A percentile compares a stretch with the other conserved stretches of the same genome.
Evolutionary conservation across 2,329 filamentous ascomycete species (phyloP).

Genomic region (Orbilia quercus): DNA sequence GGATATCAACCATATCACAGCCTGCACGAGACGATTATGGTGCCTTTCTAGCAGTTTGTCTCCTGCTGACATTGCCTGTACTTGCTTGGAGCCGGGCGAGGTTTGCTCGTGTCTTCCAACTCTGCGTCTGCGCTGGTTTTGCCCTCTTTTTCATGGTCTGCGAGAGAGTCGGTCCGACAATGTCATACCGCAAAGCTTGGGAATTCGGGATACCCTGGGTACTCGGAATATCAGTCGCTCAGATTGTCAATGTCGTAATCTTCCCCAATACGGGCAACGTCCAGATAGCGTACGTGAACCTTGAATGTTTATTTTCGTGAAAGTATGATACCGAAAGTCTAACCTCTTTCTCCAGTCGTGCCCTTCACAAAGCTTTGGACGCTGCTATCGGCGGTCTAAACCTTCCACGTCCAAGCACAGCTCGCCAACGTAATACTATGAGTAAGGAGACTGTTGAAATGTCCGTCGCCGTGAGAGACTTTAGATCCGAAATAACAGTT

Average conservation of each 20-base stretch:
- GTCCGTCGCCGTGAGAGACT: conserved; percentile 70
- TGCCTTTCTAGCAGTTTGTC: conserved; percentile 69
- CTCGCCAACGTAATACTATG: conserved; percentile 65
- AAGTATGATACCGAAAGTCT: conserved; percentile 27
- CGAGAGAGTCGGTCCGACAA: conserved; percentile 63
- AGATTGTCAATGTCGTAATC: conserved; percentile 66
- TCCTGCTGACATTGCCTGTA: conserved; percentile 68
- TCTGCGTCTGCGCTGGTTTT: conserved; percentile 69
- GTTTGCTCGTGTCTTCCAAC: conserved; percentile 70
- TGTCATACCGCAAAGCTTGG: conserved; percentile 60
- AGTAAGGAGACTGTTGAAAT: conserved; percentile 69
- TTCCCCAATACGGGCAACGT: conserved; percentile 70
- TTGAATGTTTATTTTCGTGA: conserved; percentile 5
- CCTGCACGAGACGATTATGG: conserved; percentile 70
- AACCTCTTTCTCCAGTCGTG: conserved; percentile 53
- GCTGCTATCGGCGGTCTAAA: conserved; percentile 62
- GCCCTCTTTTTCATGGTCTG: conserved; percentile 68
- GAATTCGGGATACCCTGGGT: conserved; percentile 70
- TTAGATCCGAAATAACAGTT: conserved; percentile 70
- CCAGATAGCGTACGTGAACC: conserved; percentile 64
- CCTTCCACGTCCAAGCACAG: conserved; percentile 62
- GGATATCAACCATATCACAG: conserved; percentile 61
- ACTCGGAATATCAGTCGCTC: conserved; percentile 68
- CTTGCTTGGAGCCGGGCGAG: conserved; percentile 69
- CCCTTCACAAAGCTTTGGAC: conserved; percentile 58